Conservation (phyloP, 352 stramenopile species). For the Globisporangium cylindrosporum region DNA sequence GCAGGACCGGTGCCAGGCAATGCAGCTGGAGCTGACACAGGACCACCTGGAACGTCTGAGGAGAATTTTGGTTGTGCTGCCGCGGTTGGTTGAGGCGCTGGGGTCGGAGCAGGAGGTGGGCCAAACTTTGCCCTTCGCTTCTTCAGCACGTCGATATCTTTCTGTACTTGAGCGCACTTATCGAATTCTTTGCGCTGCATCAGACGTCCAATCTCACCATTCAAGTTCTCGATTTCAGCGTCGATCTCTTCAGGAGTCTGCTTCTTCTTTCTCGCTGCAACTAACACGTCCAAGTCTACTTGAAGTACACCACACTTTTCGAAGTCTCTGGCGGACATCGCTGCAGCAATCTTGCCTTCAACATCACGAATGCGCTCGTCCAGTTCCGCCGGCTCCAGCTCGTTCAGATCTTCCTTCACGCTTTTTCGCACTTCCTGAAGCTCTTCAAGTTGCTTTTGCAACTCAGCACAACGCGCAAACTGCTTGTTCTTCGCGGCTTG, state of each 20-base stretch:
- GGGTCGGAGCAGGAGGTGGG: slow-evolving; percentile 19
- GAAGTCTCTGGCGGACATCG: slow-evolving; percentile 80
- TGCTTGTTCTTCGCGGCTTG: slow-evolving; percentile 68
- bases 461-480: slow-evolving; percentile 73
- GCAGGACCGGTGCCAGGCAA: slow-evolving; percentile 33
- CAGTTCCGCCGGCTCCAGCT: slow-evolving; percentile 79
- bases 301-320: slow-evolving; percentile 76
- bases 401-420: slow-evolving; percentile 83
- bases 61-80: slow-evolving; percentile 14
- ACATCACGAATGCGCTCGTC: slow-evolving; percentile 76
- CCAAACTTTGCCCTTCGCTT: slow-evolving; percentile 63
- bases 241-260: slow-evolving; percentile 84
- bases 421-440: slow-evolving; percentile 71
- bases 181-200: slow-evolving; percentile 87
- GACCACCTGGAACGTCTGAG: slow-evolving; percentile 20
- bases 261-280: slow-evolving; percentile 80
- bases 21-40: slow-evolving; percentile 47
- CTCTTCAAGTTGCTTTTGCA: slow-evolving; percentile 80
- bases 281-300: slow-evolving; percentile 59
- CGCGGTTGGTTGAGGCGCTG: slow-evolving; percentile 5
- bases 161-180: slow-evolving; percentile 84
- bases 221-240: slow-evolving; percentile 70
- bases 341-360: slow-evolving; percentile 63
- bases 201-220: slow-evolving; percentile 51
- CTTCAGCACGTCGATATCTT: slow-evolving; percentile 79